A percentile compares a stretch with the other conserved stretches of the same genome.
phyloP scores from a whole-genome alignment of 768 basidiomycete genomes.

The Chlorophyllum brunneum region DNA sequence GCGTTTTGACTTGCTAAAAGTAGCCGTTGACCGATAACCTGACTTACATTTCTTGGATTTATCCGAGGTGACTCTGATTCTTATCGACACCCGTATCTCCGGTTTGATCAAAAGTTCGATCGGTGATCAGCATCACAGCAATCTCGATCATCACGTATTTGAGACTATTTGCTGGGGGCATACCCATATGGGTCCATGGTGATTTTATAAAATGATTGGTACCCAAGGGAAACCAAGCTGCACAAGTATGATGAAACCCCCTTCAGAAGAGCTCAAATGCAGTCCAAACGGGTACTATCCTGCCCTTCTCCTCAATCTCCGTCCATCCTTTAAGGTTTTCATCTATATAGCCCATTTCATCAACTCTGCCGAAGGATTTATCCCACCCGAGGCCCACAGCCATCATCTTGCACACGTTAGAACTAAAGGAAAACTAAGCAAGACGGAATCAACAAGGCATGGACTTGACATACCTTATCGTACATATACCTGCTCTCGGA shows the following conservation, averaged over 20 bases:
- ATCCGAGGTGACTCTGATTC: too few species aligned
- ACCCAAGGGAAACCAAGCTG: neutral
- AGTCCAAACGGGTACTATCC: conserved; percentile 53
- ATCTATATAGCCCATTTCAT: conserved; percentile 44
- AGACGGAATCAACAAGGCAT: neutral
- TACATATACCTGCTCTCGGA: conserved; percentile 55
- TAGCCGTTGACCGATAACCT: too few species aligned
- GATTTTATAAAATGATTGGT: too few species aligned
- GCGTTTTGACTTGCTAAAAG: too few species aligned
- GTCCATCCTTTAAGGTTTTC: conserved; percentile 49
- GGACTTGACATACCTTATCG: conserved; percentile 41
- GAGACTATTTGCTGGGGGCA: too few species aligned
- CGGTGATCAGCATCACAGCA: too few species aligned
- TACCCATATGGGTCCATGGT: neutral
- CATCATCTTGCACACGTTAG: conserved; percentile 54
- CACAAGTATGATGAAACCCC: neutral
- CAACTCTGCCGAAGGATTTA: conserved; percentile 52
- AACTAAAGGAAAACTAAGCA: conserved; percentile 32
- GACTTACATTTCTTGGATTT: too few species aligned
- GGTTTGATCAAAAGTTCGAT: too few species aligned
- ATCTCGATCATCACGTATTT: too few species aligned
- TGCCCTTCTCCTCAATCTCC: conserved; percentile 60
- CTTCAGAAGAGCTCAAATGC: conserved; percentile 50
- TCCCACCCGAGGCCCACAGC: conserved; percentile 65
- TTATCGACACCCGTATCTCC: too few species aligned